phyloP scores from a whole-genome alignment of 2,329 filamentous ascomycete species.

The Coniella vitis region DNA sequence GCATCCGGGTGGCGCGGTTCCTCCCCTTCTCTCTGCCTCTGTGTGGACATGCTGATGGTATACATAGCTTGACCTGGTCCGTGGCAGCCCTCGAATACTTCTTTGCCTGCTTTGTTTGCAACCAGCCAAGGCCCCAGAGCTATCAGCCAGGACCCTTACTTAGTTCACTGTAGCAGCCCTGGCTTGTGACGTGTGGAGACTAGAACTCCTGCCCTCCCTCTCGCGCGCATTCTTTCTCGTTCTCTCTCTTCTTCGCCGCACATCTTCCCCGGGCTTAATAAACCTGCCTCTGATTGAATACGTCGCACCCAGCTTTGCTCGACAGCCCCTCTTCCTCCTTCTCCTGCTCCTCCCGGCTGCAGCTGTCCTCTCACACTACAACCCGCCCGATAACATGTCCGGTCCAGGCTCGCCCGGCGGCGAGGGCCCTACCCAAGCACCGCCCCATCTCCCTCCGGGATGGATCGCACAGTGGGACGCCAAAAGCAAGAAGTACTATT shows the following conservation, averaged over 20 bases:
- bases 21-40: too few species aligned
- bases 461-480: constrained; percentile 68
- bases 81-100: too few species aligned
- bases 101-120: too few species aligned
- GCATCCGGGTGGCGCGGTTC: too few species aligned
- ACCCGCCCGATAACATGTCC: constrained; percentile 37
- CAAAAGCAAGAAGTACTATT: constrained; percentile 59
- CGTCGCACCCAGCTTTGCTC: too few species aligned
- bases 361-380: not conserved
- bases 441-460: constrained; percentile 54
- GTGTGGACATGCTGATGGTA: too few species aligned
- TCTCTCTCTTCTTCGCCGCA: not conserved
- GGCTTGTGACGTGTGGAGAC: constrained; percentile 4
- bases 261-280: too few species aligned
- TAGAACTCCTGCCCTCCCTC: constrained; percentile 1
- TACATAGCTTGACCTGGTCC: too few species aligned
- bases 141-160: not conserved
- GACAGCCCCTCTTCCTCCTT: not conserved
- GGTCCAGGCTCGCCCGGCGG: constrained; percentile 51
- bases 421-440: constrained; percentile 53
- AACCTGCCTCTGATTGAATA: too few species aligned
- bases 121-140: not conserved
- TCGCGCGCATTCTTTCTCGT: not conserved
- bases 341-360: not conserved
- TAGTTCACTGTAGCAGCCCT: not conserved